Evolutionary conservation across 306 rosid genomes (phyloP), one percentile per base, ranked within the genome.

Genomic region (Sicyos edulis): DNA sequence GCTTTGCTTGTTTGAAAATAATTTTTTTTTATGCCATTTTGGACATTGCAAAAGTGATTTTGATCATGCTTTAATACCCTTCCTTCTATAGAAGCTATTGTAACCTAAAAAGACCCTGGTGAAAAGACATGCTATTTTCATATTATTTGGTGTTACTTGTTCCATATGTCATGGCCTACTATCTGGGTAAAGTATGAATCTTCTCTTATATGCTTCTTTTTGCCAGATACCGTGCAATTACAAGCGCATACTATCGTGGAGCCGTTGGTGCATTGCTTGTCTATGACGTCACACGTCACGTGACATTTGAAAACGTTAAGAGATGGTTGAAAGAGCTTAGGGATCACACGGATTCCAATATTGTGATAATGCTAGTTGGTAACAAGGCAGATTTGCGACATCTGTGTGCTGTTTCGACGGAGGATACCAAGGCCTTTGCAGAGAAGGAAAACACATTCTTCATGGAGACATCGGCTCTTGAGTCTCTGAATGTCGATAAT

Each of bases 251-350:
- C 78, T 83, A 86, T 59, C 77, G 87, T 55, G 87, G 87, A 47
- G 89, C 87, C 20, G 84, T 83, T 15, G 87, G 89, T 9, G 89
- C 89, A 51, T 83, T 83, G 72, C 84, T 86, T 51, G 89, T 83
- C 34, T 86, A 83, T 60, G 87, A 86, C 19, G 83, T 83, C 76
- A 81, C 87, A 34, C 76, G 87, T 29, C 82, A 83, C 51, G 78
- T 79, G 45, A 86, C 89, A 17, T 86, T 86, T 24, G 89, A 86
- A 79, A 86, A 86, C 22, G 84, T 86, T 7, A 87, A 81, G 79
- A 86, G 89, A 75, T 86, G 89, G 85, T 45, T 86, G 56, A 86
- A 86, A 83, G 89, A 86, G 85, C 76, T 86, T 34, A 80, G 87
- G 54, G 85, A 78, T 75, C 89, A 86, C 53, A 86, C 89, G 14